Base-by-base conservation (phyloP, 345 rosid species). In the Geranium brycei region DNA sequence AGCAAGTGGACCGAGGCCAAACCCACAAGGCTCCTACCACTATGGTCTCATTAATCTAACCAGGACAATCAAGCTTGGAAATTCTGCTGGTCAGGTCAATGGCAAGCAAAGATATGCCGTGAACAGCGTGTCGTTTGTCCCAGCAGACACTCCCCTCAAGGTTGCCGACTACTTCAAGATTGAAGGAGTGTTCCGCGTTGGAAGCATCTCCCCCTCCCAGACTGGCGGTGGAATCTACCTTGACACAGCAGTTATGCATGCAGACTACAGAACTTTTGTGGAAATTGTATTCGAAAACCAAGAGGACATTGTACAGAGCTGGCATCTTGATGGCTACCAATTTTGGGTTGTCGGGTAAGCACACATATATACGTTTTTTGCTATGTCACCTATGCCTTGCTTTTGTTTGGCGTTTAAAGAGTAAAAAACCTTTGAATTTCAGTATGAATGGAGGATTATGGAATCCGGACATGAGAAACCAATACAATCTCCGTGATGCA, bases 1-100 rank as follows among this genome's bases (percentile, higher is more conserved):
- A 8, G 97, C 99, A 8, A 93, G 99, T 53, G 99, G 99, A 67
- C 99, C 99, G 59, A 88, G 99, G 72, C 99, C 99, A 3, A 93
- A 93, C 69, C 99, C 99, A 16, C 99, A 93, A 70, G 99, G 99
- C 17, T 90, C 99, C 1, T 93, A 93, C 82, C 99, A 93, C 71
- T 93, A 93, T 56, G 99, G 99, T 35, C 80, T 88, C 78, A 88
- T 93, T 64, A 85, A 81, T 81, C 78, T 85, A 0, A 72, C 87
- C 19, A 83, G 78, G 69, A 90, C 99, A 1, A 82, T 93, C 78
- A 76, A 72, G 58, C 69, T 93, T 19, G 81, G 87, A 23, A 87
- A 71, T 77, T 83, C 91, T 60, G 97, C 97, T 8, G 99, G 92
- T 18, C 95, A 86, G 62, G 83, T 93, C 1, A 77, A 83, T 31